These are phyloP conservation scores for Arthonia radiata DNA, from an alignment of 495 filamentous ascomycete genomes.

Conservation along the genomic window DNA sequence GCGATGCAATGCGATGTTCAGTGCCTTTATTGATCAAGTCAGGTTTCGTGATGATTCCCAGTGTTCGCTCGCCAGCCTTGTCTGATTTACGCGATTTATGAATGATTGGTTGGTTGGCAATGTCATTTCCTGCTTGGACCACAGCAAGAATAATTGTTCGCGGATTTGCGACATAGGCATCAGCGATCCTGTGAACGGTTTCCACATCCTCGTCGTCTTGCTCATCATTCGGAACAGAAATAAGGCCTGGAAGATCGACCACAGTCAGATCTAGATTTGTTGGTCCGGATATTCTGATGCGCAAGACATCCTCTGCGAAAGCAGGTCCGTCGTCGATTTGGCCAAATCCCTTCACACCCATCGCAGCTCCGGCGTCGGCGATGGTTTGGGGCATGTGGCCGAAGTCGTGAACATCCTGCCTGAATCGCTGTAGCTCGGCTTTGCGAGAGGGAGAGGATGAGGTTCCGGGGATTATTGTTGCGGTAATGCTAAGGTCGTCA, in stretches of 20 bases:
- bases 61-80: constrained; percentile 20
- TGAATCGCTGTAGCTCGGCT: constrained; percentile 1
- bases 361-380: constrained; percentile 5
- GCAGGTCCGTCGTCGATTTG: constrained; percentile 5
- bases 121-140: constrained; percentile 27
- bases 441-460: constrained; percentile 1
- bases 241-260: constrained; percentile 36
- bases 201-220: constrained; percentile 23
- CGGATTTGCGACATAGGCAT: constrained; percentile 24
- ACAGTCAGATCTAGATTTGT: constrained; percentile 31
- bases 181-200: constrained; percentile 27
- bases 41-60: constrained; percentile 36
- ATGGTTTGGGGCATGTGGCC: constrained; percentile 2
- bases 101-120: constrained; percentile 24
- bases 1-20: constrained; percentile 18
- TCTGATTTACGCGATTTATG: constrained; percentile 19
- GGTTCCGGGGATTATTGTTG: constrained; percentile 21
- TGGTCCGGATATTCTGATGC: constrained; percentile 32
- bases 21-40: constrained; percentile 22
- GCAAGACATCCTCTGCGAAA: constrained; percentile 33
- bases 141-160: constrained; percentile 34
- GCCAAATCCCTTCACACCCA: constrained; percentile 17
- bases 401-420: constrained; percentile 1
- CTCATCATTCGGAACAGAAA: constrained; percentile 11
- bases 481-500: constrained; percentile 9